Conservation (phyloP, 345 rosid genomes). For the Citrus hindsii region DNA sequence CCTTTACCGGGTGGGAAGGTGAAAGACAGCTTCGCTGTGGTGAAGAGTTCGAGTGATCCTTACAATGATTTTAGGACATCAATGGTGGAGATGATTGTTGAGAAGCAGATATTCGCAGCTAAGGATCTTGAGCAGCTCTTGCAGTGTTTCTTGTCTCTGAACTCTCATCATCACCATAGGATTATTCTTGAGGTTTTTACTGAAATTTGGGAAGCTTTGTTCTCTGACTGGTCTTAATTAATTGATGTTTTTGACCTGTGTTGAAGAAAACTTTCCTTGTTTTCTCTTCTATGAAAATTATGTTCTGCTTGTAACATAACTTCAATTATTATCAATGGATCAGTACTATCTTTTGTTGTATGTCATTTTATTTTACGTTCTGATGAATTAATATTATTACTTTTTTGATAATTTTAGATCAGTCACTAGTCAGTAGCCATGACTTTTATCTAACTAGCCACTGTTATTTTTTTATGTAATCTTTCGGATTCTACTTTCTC, state of each 20-base stretch:
- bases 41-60: constrained; percentile 72
- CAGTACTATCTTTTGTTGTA: too few species aligned
- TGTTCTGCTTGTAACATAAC: background rate
- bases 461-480: background rate
- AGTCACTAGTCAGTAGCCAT: background rate
- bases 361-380: too few species aligned
- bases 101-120: constrained; percentile 59
- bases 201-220: constrained; percentile 63
- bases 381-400: background rate
- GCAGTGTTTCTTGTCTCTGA: constrained; percentile 67
- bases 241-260: background rate
- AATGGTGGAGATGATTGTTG: constrained; percentile 86
- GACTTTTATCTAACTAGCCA: background rate
- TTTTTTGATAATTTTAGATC: background rate
- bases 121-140: constrained; percentile 61
- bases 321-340: background rate
- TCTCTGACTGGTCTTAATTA: constrained; percentile 31
- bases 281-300: constrained; percentile 2
- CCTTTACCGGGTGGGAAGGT: constrained; percentile 35
- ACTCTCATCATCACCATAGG: constrained; percentile 61
- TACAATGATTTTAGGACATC: constrained; percentile 67
- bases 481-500: background rate
- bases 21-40: constrained; percentile 78
- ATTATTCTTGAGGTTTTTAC: constrained; percentile 63
- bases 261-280: constrained; percentile 6